These are phyloP conservation scores for Globisporangium emineosum DNA, from an alignment of 352 stramenopile genomes.

Conservation along the genomic window DNA sequence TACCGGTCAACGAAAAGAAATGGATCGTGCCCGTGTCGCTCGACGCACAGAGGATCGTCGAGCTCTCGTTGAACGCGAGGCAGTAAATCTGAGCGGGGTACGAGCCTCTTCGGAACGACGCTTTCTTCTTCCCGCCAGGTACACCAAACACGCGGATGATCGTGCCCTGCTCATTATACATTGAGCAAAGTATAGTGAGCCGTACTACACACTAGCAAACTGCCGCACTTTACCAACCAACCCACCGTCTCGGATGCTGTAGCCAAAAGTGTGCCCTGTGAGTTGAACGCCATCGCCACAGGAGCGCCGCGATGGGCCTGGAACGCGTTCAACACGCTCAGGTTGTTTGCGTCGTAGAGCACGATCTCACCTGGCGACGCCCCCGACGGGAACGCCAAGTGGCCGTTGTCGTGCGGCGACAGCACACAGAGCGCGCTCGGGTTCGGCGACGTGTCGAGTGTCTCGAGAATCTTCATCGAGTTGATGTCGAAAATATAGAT, in stretches of 20 bases:
- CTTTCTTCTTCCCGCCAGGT: constrained; percentile 83
- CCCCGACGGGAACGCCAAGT: constrained; percentile 82
- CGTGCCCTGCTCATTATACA: constrained; percentile 76
- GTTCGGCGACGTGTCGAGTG: constrained; percentile 88
- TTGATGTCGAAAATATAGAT: constrained; percentile 94
- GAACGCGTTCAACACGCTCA: constrained; percentile 91
- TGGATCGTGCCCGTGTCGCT: constrained; percentile 97
- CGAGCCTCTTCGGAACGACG: constrained; percentile 94
- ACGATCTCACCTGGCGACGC: constrained; percentile 86
- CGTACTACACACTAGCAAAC: neutral
- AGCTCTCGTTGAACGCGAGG: constrained; percentile 94
- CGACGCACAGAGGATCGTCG: constrained; percentile 92
- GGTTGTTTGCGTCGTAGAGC: constrained; percentile 90
- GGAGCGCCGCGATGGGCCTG: constrained; percentile 85
- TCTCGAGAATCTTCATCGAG: constrained; percentile 92
- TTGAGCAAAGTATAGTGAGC: neutral
- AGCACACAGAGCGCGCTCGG: constrained; percentile 80
- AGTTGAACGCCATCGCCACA: constrained; percentile 88
- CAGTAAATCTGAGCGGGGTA: constrained; percentile 96
- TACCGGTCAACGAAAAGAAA: constrained; percentile 90
- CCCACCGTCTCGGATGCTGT: constrained; percentile 89
- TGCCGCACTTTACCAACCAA: neutral
- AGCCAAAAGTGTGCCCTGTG: constrained; percentile 80
- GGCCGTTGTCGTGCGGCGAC: constrained; percentile 82
- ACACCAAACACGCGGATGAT: constrained; percentile 98